A percentile compares a stretch with the other conserved stretches of the same genome.
These are phyloP conservation scores for Kokia cookei DNA, from an alignment of 441 rosid species.

Conservation along the genomic window DNA sequence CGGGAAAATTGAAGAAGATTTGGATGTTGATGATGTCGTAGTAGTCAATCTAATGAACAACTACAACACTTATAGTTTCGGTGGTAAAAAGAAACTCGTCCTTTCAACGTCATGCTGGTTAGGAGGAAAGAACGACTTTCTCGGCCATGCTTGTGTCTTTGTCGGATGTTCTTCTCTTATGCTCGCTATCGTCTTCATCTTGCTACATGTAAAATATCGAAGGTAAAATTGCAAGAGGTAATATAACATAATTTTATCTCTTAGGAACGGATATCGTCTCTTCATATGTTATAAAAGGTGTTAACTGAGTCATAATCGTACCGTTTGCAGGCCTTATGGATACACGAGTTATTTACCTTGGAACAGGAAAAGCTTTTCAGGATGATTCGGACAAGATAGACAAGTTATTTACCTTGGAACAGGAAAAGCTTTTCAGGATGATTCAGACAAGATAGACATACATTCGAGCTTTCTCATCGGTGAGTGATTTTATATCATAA, in stretches of 20 bases:
- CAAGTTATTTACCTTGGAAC: conserved; percentile 42
- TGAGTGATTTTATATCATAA: not conserved
- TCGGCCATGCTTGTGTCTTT: conserved; percentile 58
- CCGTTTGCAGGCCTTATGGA: conserved; percentile 47
- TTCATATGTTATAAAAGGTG: not conserved
- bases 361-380: conserved; percentile 44
- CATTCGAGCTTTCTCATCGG: not conserved
- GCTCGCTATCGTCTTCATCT: conserved; percentile 50
- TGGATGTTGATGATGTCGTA: conserved; percentile 51
- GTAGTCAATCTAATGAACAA: conserved; percentile 61
- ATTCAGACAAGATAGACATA: not conserved
- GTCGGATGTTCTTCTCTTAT: conserved; percentile 55
- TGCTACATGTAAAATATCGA: conserved; percentile 63
- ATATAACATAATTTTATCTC: not conserved
- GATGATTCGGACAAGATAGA: conserved; percentile 15
- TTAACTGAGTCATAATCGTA: not conserved
- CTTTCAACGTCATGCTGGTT: conserved; percentile 77
- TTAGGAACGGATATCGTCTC: not conserved
- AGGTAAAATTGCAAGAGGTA: conserved; percentile 29
- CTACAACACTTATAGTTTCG: conserved; percentile 82
- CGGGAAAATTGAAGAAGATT: conserved; percentile 79
- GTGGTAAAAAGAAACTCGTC: conserved; percentile 70
- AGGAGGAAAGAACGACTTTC: conserved; percentile 84
- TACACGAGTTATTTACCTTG: conserved; percentile 42
- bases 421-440: conserved; percentile 40